Evolutionary conservation across 2,329 filamentous ascomycete genomes (phyloP).

Genomic region (Scedosporium apiospermum): DNA sequence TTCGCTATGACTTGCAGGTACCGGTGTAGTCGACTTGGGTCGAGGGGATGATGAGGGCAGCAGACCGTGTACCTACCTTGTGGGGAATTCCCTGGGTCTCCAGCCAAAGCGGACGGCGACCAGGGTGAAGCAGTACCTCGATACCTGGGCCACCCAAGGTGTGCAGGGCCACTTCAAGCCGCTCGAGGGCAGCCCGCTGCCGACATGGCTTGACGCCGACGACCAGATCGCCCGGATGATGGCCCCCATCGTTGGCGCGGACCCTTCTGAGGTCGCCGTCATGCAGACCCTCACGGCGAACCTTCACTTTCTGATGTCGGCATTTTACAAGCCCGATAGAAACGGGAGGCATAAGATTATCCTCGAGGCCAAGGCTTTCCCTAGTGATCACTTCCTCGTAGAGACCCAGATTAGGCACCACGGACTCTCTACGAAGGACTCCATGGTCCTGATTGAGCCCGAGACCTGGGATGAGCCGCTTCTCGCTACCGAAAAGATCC

Average conservation of each 20-base stretch:
- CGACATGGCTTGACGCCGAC: slow-evolving; percentile 66
- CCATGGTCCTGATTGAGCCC: slow-evolving; percentile 63
- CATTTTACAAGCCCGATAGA: slow-evolving; percentile 62
- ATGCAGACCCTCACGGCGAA: slow-evolving; percentile 80
- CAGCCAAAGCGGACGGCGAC: slow-evolving; percentile 58
- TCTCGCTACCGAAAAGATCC: slow-evolving; percentile 61
- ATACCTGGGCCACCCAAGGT: slow-evolving; percentile 70
- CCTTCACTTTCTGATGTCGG: slow-evolving; percentile 68
- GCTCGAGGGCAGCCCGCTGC: slow-evolving; percentile 54
- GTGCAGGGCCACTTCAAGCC: slow-evolving; percentile 71
- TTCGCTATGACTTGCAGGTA: background rate
- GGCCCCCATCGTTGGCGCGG: slow-evolving; percentile 60
- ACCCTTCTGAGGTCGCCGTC: slow-evolving; percentile 60
- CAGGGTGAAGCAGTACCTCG: slow-evolving; percentile 57
- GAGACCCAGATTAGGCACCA: slow-evolving; percentile 68
- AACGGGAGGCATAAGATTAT: slow-evolving; percentile 58
- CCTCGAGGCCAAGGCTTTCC: slow-evolving; percentile 75
- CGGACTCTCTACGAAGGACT: slow-evolving; percentile 49
- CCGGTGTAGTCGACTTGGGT: background rate
- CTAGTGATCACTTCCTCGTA: slow-evolving; percentile 75
- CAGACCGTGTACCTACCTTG: slow-evolving; percentile 59
- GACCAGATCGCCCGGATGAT: slow-evolving; percentile 57
- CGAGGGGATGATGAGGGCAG: slow-evolving; percentile 2
- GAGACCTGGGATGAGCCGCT: slow-evolving; percentile 36
- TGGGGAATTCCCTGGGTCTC: slow-evolving; percentile 80